Evolutionary conservation across 306 rosid species (phyloP), one percentile per base, ranked within the genome.

Genomic region (Leucaena leucocephala): DNA sequence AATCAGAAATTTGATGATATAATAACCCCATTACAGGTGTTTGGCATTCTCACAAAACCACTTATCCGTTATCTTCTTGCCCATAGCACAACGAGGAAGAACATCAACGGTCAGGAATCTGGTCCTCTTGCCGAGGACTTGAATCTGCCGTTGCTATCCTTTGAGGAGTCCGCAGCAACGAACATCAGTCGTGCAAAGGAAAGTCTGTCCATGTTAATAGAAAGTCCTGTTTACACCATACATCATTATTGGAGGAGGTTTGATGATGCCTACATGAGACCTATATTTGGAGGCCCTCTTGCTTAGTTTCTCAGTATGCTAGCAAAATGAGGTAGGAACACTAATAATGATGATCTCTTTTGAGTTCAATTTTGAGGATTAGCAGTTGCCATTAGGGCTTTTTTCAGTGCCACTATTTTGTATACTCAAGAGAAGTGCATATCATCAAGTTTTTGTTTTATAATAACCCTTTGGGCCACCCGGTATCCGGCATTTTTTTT

Each of bases 251-350:
- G 97, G 98, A 94, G 97, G 76, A 90, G 44, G 67, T 94, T 94
- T 65, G 98, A 92, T 82, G 89, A 94, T 83, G 79, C 89, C 68
- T 92, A 87, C 84, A 92, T 94, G 98, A 92, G 98, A 85, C 98
- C 98, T 1, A 36, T 94, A 40, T 94, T 94, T 73, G 97, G 97
- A 7, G 98, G 97, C 45, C 92, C 97, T 36, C 49, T n/a, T 50
- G 17, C 13, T 8, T 10, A 45, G 11, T 62, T 27, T 27, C 1
- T 27, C 83, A 10, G 69, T 72, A 15, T 82, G 89, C 84, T 88
- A 84, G 78, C 21, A 54, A 82, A 62, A 58, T 54, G 61, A 63
- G 21, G 40, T 27, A 12, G 40, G 67, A 61, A 13, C 67, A 10
- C 40, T 33, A 13, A 22, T 27, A 27, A 27, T 11, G 65, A 12